These are phyloP conservation scores for Macrophomina pseudophaseolina DNA, from an alignment of 2,329 filamentous ascomycete genomes.

Conservation along the genomic window DNA sequence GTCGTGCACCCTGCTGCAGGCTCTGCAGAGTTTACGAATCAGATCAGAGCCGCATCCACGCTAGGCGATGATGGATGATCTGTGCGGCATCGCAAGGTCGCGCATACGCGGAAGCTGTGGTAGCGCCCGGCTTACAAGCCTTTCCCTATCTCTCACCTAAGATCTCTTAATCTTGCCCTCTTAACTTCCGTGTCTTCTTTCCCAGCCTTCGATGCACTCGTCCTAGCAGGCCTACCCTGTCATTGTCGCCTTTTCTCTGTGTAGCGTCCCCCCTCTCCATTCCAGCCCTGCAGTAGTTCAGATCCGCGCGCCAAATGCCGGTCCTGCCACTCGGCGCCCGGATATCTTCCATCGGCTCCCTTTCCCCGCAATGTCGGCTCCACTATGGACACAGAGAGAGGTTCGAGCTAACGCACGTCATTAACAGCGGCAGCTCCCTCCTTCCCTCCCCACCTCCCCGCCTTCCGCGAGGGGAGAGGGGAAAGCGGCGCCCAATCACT, in stretches of 20 bases:
- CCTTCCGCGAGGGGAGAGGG: neutral
- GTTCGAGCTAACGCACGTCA: constrained; percentile 13
- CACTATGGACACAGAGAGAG: neutral
- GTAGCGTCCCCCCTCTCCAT: neutral
- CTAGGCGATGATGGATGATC: constrained; percentile 9
- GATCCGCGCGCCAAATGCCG: neutral
- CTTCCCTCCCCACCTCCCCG: neutral
- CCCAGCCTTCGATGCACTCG: neutral
- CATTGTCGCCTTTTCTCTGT: neutral
- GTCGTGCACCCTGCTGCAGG: neutral
- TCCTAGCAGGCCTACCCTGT: neutral
- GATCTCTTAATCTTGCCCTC: neutral
- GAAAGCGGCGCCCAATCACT: constrained; percentile 5
- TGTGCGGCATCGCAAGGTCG: neutral
- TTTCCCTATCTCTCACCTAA: neutral
- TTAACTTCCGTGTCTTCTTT: neutral
- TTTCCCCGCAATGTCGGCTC: constrained; percentile 9
- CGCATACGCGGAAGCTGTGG: constrained; percentile 2
- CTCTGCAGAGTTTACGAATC: constrained; percentile 10
- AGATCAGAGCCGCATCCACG: constrained; percentile 13
- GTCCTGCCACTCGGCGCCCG: neutral
- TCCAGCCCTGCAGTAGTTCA: constrained; percentile 17
- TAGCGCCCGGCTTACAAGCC: constrained; percentile 11
- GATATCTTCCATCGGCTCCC: neutral
- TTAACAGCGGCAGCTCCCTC: neutral